Evolutionary conservation across 2,329 filamentous ascomycete genomes (phyloP).

Genomic region (Fusarium annulatum): DNA sequence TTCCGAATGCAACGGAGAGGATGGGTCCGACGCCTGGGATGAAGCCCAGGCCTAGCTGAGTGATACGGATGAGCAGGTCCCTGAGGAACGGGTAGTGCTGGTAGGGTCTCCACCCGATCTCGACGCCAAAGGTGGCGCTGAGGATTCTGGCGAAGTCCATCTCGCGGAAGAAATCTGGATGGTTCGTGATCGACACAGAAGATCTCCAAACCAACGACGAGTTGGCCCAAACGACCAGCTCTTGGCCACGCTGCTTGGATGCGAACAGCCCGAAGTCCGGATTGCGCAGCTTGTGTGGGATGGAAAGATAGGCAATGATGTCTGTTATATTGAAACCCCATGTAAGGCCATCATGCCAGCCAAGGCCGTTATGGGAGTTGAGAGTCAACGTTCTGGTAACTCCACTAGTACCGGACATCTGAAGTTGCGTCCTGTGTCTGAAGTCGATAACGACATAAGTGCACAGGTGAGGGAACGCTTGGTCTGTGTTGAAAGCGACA

Average conservation of each 20-base stretch:
- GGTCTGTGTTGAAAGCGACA: not conserved
- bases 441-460: slow-evolving; percentile 24
- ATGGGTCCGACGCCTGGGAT: not conserved
- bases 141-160: slow-evolving; percentile 8
- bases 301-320: slow-evolving; percentile 14
- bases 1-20: slow-evolving; percentile 6
- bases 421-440: not conserved
- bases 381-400: fast-evolving
- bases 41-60: not conserved
- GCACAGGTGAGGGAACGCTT: not conserved
- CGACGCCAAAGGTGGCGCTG: slow-evolving; percentile 12
- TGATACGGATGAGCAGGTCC: not conserved
- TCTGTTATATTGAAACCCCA: slow-evolving; percentile 3
- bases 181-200: fast-evolving
- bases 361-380: not conserved
- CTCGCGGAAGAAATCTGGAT: not conserved
- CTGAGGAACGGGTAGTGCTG: not conserved
- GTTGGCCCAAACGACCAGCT: not conserved
- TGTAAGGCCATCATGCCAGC: not conserved
- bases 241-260: not conserved
- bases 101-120: slow-evolving; percentile 13
- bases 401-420: not conserved
- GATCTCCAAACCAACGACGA: not conserved
- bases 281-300: slow-evolving; percentile 11
- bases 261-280: not conserved